phyloP scores from a whole-genome alignment of 352 stramenopile species.

The Elongisporangium prolatum region DNA sequence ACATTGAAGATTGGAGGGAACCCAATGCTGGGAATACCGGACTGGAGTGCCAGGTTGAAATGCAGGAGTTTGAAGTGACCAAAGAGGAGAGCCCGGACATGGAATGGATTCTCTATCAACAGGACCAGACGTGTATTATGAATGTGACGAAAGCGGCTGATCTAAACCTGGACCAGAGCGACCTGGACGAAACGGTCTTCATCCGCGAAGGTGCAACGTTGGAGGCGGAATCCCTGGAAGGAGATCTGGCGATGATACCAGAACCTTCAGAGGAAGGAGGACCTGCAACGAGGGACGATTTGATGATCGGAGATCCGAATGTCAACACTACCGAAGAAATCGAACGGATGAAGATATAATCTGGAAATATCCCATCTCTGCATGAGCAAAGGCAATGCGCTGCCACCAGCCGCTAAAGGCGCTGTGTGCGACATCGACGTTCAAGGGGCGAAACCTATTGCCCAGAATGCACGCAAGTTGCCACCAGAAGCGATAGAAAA shows the following conservation, averaged over 20 bases:
- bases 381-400: constrained; percentile 9
- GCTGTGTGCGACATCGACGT: constrained; percentile 15
- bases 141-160: too few species aligned
- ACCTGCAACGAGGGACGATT: constrained; percentile 16
- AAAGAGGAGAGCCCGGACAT: not conserved
- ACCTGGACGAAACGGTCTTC: constrained; percentile 3
- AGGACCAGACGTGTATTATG: too few species aligned
- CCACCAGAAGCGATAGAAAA: constrained; percentile 9
- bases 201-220: constrained; percentile 11
- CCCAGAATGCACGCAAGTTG: constrained; percentile 5
- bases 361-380: constrained; percentile 10
- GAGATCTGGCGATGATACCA: constrained; percentile 12
- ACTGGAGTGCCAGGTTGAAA: too few species aligned
- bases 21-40: too few species aligned
- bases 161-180: too few species aligned
- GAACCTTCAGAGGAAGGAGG: constrained; percentile 13
- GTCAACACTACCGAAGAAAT: constrained; percentile 10
- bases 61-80: not conserved
- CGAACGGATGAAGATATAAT: constrained; percentile 13
- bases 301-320: constrained; percentile 7
- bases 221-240: constrained; percentile 8
- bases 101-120: too few species aligned
- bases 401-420: constrained; percentile 7
- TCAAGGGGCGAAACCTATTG: constrained; percentile 2
- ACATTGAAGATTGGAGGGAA: too few species aligned